These are phyloP conservation scores for Aureobasidium sp. DNA, from an alignment of 2,329 filamentous ascomycete species.

Conservation along the genomic window DNA sequence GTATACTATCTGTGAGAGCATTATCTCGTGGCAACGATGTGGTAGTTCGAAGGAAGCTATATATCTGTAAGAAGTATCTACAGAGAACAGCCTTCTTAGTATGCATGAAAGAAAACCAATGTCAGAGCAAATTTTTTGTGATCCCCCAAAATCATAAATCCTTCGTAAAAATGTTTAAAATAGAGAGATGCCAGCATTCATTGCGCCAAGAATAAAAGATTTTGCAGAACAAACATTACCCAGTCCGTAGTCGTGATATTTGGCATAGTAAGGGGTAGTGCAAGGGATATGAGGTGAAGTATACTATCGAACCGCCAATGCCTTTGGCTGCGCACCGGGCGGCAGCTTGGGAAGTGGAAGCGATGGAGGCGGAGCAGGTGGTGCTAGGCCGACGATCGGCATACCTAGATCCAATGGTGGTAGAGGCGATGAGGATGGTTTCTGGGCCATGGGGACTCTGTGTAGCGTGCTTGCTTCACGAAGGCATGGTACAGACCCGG, in stretches of 20 bases:
- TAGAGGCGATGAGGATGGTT: constrained; percentile 5
- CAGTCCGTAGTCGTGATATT: background rate
- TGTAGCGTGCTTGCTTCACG: background rate
- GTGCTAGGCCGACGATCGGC: constrained; percentile 32
- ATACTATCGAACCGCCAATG: background rate
- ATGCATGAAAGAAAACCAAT: background rate
- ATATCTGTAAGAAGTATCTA: background rate
- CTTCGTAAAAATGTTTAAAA: background rate
- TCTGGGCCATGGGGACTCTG: background rate
- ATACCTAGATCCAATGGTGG: constrained; percentile 25
- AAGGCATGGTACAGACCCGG: background rate
- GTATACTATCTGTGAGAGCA: background rate
- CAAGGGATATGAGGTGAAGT: background rate
- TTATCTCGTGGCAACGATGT: background rate
- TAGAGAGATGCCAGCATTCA: background rate
- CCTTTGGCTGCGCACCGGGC: background rate
- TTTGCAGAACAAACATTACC: background rate
- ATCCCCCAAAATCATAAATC: background rate
- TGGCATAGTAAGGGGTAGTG: no score
- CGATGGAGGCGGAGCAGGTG: constrained; percentile 37
- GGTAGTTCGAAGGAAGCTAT: background rate
- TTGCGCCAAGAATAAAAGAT: background rate
- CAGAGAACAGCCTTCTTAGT: background rate
- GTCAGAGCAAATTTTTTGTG: background rate
- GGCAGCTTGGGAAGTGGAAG: constrained; percentile 35